These are phyloP conservation scores for Chionographis japonica DNA, from an alignment of 106 monocot species.

Conservation along the genomic window DNA sequence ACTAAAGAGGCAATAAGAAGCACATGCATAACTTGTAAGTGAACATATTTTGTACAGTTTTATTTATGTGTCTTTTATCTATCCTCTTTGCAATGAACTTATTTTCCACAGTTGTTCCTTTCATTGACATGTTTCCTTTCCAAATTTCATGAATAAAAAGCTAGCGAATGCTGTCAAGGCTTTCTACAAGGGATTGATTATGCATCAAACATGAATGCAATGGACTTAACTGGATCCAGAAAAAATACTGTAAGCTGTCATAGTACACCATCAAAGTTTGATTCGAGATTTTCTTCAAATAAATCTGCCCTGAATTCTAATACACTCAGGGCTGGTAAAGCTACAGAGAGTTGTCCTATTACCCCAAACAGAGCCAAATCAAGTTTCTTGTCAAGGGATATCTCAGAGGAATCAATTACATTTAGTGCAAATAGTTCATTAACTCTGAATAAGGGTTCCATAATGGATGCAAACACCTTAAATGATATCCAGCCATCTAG, in stretches of 20 bases:
- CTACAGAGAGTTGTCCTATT: slow-evolving; percentile 18
- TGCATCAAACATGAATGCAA: slow-evolving; percentile 18
- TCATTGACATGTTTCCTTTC: slow-evolving; percentile 16
- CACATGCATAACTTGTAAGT: slow-evolving; percentile 31
- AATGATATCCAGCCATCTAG: slow-evolving; percentile 22
- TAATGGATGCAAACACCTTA: slow-evolving; percentile 12
- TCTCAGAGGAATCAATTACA: slow-evolving; percentile 10
- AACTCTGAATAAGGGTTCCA: slow-evolving; percentile 29
- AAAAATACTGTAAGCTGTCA: slow-evolving; percentile 21
- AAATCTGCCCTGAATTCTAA: slow-evolving; percentile 30
- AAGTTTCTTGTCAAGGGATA: slow-evolving; percentile 24
- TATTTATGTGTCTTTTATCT: background rate
- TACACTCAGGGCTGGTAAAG: slow-evolving; percentile 18
- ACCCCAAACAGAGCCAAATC: slow-evolving; percentile 13
- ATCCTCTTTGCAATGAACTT: background rate
- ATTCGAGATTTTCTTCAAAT: slow-evolving; percentile 33
- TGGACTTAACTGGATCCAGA: slow-evolving; percentile 24
- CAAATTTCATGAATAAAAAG: slow-evolving; percentile 17
- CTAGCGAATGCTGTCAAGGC: slow-evolving; percentile 28
- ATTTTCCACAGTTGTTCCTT: too few species aligned
- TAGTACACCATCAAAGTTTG: slow-evolving; percentile 17
- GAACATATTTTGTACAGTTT: background rate
- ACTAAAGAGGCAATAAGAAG: slow-evolving; percentile 31
- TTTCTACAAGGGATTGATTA: slow-evolving; percentile 14
- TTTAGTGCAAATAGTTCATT: slow-evolving; percentile 18